These are phyloP conservation scores for Volvox reticuliferus DNA, from an alignment of 139 green algal genomes.

Conservation along the genomic window DNA sequence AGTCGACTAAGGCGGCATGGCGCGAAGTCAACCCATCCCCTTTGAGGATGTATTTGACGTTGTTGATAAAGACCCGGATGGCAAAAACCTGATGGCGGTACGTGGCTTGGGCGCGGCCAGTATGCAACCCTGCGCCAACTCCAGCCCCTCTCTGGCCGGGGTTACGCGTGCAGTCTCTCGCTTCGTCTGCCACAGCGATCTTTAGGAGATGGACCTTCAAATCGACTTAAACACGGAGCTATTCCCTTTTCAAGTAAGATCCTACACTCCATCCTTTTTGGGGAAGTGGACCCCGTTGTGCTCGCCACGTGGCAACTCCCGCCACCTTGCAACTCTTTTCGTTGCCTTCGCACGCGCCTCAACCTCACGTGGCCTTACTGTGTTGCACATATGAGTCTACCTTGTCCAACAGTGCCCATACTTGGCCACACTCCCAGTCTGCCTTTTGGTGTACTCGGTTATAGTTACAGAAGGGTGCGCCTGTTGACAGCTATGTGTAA, in stretches of 20 bases:
- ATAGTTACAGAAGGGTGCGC: too few relatives aligned
- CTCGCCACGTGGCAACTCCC: too few relatives aligned
- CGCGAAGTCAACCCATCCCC: constrained; percentile 56
- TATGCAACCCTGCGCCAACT: not conserved
- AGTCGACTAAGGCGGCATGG: not conserved
- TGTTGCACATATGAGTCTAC: too few relatives aligned
- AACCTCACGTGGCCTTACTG: too few relatives aligned
- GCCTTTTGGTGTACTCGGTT: too few relatives aligned
- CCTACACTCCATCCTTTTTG: not conserved
- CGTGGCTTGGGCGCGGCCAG: not conserved
- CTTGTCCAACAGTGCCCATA: too few relatives aligned
- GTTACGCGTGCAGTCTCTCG: constrained; percentile 81
- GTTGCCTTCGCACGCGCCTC: too few relatives aligned
- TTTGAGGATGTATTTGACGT: constrained; percentile 97
- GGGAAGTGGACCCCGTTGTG: too few relatives aligned
- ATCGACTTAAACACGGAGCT: constrained; percentile 96
- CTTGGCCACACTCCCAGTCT: too few relatives aligned
- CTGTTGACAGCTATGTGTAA: too few relatives aligned
- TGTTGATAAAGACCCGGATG: constrained; percentile 88
- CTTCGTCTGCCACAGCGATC: constrained; percentile 81
- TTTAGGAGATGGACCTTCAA: constrained; percentile 94
- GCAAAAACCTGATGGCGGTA: constrained; percentile 99
- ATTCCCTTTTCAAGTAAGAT: constrained; percentile 86
- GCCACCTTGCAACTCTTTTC: too few relatives aligned
- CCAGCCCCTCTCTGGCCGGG: too few relatives aligned